Evolutionary conservation across 139 green algal species (phyloP).

Genomic region (Pycnococcus provasolii): DNA sequence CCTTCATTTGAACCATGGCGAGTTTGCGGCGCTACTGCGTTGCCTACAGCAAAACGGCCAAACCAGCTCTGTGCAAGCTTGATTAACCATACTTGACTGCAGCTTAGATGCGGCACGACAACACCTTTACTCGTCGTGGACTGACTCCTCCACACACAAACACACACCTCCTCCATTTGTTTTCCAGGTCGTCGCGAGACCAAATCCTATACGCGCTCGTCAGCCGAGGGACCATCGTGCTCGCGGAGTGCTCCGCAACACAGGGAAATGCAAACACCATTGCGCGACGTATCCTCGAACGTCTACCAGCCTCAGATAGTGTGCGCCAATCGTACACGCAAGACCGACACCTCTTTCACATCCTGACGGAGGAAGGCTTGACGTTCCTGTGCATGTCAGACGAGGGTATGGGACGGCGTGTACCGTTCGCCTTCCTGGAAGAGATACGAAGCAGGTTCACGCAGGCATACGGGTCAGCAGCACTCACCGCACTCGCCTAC

Average conservation of each 20-base stretch:
- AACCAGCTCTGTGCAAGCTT: neutral
- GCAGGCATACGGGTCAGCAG: slow-evolving; percentile 41
- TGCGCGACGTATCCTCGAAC: slow-evolving; percentile 67
- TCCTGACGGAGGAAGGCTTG: slow-evolving; percentile 57
- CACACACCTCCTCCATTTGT: too few relatives aligned
- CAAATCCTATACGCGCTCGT: slow-evolving; percentile 50
- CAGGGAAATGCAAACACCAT: slow-evolving; percentile 62
- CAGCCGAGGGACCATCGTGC: slow-evolving; percentile 49
- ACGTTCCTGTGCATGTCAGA: slow-evolving; percentile 80
- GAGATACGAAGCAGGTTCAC: slow-evolving; percentile 64
- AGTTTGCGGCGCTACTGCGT: neutral
- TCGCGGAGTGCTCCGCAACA: slow-evolving; percentile 62
- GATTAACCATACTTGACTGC: neutral
- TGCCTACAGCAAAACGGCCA: neutral
- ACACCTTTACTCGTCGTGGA: neutral
- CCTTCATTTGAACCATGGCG: neutral
- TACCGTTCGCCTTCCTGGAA: slow-evolving; percentile 83
- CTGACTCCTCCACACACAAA: neutral
- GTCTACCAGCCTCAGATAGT: slow-evolving; percentile 47
- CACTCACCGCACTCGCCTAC: slow-evolving; percentile 65
- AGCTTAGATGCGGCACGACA: neutral
- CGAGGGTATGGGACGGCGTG: slow-evolving; percentile 52
- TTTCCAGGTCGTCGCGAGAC: too few relatives aligned
- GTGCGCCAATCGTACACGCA: slow-evolving; percentile 21
- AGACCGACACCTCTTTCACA: slow-evolving; percentile 78